Evolutionary conservation across 2,329 filamentous ascomycete species (phyloP), one percentile per base, ranked within the genome.

Genomic region (Claviceps fusiformis): DNA sequence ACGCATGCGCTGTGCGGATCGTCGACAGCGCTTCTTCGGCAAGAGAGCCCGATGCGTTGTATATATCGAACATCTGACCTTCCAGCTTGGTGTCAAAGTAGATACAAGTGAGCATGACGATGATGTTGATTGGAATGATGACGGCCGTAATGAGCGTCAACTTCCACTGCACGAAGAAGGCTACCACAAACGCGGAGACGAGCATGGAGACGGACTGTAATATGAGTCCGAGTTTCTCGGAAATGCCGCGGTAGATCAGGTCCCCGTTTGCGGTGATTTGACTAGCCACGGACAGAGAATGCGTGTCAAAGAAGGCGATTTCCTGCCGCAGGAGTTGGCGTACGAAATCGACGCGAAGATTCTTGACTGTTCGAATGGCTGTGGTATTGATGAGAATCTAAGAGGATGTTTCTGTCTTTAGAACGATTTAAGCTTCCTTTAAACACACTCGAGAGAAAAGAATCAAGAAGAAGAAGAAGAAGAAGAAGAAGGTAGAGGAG

Each of bases 251-350:
- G 58, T 72, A 72, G 60, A 76, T 69, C 15, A 71, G 65, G 44
- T 75, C 75, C 39, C 69, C 72, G 57, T 76, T 77, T 15, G 73
- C 75, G 1, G 75, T 76, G 54, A 78, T 70, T 55, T 75, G 71
- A 2, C 71, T 68, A 0, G 75, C 69, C 9, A 75, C 64, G 3
- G 74, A 76, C 0, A 71, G 72, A 5, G 68, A 68, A 3, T 68
- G 65, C 19, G 67, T 64, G 61, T 83, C 80, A 57, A 81, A 82
- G 60, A 76, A 79, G 58, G 73, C 71, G 3, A 82, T 71, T 54
- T 81, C 78, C 59, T 82, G 77, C 1, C 77, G 66, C 2, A 73
- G 64, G 1, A 66, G 67, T 27, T 65, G 64, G n/a, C 63, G 62
- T 2, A 73, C 64, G 57, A 71, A 72, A 57, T 69, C 66, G 54